Evolutionary conservation across 2,329 filamentous ascomycete genomes (phyloP).

Genomic region (Neonectria magnoliae): DNA sequence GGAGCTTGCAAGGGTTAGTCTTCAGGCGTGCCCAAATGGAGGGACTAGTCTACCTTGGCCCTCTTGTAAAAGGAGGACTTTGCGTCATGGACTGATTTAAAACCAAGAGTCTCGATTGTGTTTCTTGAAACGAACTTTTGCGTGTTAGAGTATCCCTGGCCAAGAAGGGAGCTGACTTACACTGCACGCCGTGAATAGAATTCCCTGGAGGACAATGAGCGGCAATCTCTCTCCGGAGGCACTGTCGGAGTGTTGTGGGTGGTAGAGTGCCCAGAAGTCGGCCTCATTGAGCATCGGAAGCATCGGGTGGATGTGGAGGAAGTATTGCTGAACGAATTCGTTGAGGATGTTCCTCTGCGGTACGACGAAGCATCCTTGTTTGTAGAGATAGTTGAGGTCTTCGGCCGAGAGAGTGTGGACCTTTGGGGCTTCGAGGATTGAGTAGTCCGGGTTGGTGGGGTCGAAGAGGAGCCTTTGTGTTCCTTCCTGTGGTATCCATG

Average conservation of each 20-base stretch:
- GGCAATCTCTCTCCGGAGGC: slow-evolving; percentile 28
- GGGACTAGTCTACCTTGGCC: slow-evolving; percentile 30
- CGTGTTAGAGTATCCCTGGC: neutral
- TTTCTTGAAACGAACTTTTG: slow-evolving; percentile 30
- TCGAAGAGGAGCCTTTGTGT: neutral
- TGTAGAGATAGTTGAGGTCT: slow-evolving; percentile 38
- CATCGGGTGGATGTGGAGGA: slow-evolving; percentile 44
- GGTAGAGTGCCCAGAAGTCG: slow-evolving; percentile 40
- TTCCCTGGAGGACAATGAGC: slow-evolving; percentile 36
- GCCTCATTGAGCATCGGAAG: slow-evolving; percentile 41
- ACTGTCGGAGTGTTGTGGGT: slow-evolving; percentile 19
- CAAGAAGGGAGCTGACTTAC: slow-evolving; percentile 7
- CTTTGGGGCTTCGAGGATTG: slow-evolving; percentile 36
- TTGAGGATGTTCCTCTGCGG: slow-evolving; percentile 38
- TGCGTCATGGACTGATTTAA: slow-evolving; percentile 36
- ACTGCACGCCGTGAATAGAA: slow-evolving; percentile 35
- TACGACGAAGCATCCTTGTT: slow-evolving; percentile 42
- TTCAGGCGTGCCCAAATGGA: fast-evolving
- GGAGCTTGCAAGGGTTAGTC: slow-evolving; percentile 21
- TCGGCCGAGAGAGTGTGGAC: slow-evolving; percentile 32
- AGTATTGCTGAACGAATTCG: slow-evolving; percentile 43
- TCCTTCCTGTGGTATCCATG: slow-evolving; percentile 3
- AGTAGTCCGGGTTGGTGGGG: slow-evolving; percentile 36
- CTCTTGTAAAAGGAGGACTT: slow-evolving; percentile 39
- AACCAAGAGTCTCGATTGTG: slow-evolving; percentile 35